phyloP scores from a whole-genome alignment of 768 basidiomycete genomes.

The Vararia minispora region DNA sequence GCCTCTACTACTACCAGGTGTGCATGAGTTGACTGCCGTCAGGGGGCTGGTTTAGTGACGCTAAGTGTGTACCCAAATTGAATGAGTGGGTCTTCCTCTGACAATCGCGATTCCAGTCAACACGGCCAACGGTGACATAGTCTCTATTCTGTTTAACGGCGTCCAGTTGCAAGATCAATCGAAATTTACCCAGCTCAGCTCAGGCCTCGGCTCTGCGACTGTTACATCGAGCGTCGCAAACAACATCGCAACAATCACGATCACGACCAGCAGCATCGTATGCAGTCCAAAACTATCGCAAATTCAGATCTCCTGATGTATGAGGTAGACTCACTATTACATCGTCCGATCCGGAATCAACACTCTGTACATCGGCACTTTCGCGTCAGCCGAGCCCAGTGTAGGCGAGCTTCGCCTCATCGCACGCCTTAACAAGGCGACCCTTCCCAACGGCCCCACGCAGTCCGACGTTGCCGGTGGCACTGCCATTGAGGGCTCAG shows the following conservation, averaged over 20 bases:
- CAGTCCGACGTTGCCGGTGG: conserved; percentile 30
- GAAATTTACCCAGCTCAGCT: conserved; percentile 36
- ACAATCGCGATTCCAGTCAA: conserved; percentile 30
- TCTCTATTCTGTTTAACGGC: conserved; percentile 33
- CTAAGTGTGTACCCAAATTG: conserved; percentile 16
- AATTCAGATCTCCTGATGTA: background rate
- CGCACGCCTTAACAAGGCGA: conserved; percentile 31
- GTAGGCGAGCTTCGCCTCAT: conserved; percentile 40
- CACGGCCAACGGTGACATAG: conserved; percentile 33
- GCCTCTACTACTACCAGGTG: too few species aligned
- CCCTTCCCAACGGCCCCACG: conserved; percentile 28
- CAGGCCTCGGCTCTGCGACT: conserved; percentile 33
- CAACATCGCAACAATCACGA: conserved; percentile 30
- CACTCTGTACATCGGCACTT: conserved; percentile 36
- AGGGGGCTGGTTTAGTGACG: conserved; percentile 33
- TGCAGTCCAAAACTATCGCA: background rate
- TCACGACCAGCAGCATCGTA: conserved; percentile 33
- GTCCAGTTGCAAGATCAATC: conserved; percentile 33
- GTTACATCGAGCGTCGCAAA: conserved; percentile 30
- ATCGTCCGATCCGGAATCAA: conserved; percentile 32
- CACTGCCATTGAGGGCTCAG: conserved; percentile 35
- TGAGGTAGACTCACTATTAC: conserved; percentile 32
- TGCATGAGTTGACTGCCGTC: too few species aligned
- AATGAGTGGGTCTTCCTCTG: too few species aligned
- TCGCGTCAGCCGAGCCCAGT: conserved; percentile 31